Evolutionary conservation across 176 grass and related monocot species (phyloP).

Genomic region (Neostapfia colusana): DNA sequence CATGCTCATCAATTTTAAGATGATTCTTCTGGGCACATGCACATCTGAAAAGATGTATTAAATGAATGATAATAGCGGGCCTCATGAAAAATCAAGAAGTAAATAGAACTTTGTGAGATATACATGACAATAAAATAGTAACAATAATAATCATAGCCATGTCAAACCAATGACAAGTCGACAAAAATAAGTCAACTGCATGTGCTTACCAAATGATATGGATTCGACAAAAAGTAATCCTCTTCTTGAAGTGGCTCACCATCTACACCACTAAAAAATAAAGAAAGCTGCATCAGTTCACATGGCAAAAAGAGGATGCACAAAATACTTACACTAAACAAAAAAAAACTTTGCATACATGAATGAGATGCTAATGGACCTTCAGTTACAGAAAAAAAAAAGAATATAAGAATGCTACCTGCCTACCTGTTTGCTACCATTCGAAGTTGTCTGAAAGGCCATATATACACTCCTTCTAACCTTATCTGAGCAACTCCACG

Average conservation of each 20-base stretch:
- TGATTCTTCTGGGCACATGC: constrained; percentile 9
- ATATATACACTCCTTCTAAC: constrained; percentile 97
- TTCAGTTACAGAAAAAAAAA: constrained; percentile 18
- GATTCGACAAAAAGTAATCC: constrained; percentile 94
- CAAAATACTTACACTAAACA: constrained; percentile 5
- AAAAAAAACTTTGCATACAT: constrained; percentile 21
- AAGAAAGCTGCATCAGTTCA: constrained; percentile 41
- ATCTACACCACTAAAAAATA: constrained; percentile 56
- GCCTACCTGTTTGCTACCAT: constrained; percentile 96
- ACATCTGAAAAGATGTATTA: constrained; percentile 18
- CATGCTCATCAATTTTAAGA: constrained; percentile 3
- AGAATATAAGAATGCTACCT: constrained; percentile 54
- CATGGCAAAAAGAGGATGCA: constrained; percentile 15
- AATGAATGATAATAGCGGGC: background rate
- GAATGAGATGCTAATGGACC: constrained; percentile 10
- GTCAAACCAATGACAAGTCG: background rate
- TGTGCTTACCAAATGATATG: constrained; percentile 90
- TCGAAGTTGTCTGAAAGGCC: constrained; percentile 97
- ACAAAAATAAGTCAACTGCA: constrained; percentile 27
- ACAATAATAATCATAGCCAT: background rate
- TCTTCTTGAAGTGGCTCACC: constrained; percentile 85
- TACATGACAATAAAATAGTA: constrained; percentile 5
- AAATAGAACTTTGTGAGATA: background rate
- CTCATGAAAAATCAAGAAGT: constrained; percentile 23
- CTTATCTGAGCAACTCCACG: constrained; percentile 69